Percentiles rank a stretch among this genome's conserved stretches.
Evolutionary conservation across 106 monocot genomes (phyloP).

Genomic region (Dendrobium huoshanense): DNA sequence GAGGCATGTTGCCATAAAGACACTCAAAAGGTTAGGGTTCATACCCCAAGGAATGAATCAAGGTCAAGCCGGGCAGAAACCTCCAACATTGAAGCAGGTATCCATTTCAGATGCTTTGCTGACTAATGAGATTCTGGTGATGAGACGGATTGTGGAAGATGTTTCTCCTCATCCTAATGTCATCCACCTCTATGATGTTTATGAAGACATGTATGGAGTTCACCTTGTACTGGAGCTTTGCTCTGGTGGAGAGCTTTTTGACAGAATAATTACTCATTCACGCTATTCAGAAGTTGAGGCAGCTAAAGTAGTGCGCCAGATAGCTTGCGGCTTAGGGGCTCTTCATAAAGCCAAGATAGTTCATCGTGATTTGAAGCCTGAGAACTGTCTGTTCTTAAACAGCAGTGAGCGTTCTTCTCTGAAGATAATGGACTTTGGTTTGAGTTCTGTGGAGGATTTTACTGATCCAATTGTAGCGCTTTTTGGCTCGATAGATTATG

Average conservation of each 20-base stretch:
- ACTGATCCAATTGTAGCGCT: constrained; percentile 57
- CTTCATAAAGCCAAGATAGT: constrained; percentile 51
- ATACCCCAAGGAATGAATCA: constrained; percentile 17
- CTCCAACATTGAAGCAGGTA: constrained; percentile 36
- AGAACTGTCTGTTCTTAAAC: constrained; percentile 54
- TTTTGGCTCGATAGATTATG: constrained; percentile 78
- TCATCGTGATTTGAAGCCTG: constrained; percentile 68
- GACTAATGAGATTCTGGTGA: constrained; percentile 65
- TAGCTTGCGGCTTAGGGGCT: constrained; percentile 41
- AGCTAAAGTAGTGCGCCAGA: constrained; percentile 39
- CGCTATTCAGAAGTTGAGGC: constrained; percentile 53
- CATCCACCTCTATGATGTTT: constrained; percentile 55
- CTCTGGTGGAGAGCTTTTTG: constrained; percentile 67
- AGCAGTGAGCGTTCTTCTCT: constrained; percentile 24
- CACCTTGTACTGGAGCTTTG: constrained; percentile 65
- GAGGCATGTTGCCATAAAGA: constrained; percentile 48
- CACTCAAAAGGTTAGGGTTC: constrained; percentile 40
- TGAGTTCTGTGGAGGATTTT: constrained; percentile 68
- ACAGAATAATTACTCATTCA: constrained; percentile 39
- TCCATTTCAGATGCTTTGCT: constrained; percentile 58
- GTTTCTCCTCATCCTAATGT: constrained; percentile 67
- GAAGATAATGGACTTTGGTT: constrained; percentile 74
- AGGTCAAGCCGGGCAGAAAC: not conserved
- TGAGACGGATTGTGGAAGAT: constrained; percentile 62
- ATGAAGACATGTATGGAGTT: constrained; percentile 50